phyloP scores from a whole-genome alignment of 805 yeast species.

The Metschnikowia reukaufii region DNA sequence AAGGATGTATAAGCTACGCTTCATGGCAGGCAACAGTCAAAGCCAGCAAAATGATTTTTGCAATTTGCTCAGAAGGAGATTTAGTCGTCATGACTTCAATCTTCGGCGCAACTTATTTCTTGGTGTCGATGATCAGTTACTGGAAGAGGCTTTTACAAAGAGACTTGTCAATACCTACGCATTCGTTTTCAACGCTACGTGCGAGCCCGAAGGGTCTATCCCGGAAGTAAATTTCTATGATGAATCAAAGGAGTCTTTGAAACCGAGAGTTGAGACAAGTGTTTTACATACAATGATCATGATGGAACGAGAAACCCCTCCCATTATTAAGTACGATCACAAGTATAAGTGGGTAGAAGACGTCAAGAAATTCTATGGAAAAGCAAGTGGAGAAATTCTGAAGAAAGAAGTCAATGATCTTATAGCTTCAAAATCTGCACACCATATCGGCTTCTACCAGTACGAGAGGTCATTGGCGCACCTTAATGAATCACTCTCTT shows the following conservation, averaged over 20 bases:
- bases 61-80: slow-evolving; percentile 26
- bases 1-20: slow-evolving; percentile 33
- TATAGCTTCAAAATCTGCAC: slow-evolving; percentile 1
- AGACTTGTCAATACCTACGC: slow-evolving; percentile 21
- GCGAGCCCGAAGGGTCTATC: slow-evolving; percentile 7
- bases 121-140: slow-evolving; percentile 5
- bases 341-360: slow-evolving; percentile 16
- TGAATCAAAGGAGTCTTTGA: slow-evolving; percentile 11
- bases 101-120: slow-evolving; percentile 14
- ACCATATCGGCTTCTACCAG: slow-evolving; percentile 15
- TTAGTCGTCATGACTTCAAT: slow-evolving; percentile 15
- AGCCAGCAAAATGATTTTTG: slow-evolving; percentile 19
- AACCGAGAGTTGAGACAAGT: slow-evolving; percentile 9
- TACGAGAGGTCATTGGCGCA: slow-evolving; percentile 17
- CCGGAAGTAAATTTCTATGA: slow-evolving; percentile 11
- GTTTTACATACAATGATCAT: slow-evolving; percentile 15
- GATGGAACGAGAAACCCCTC: slow-evolving; percentile 18
- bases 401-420: slow-evolving; percentile 9
- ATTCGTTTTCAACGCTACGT: slow-evolving; percentile 20
- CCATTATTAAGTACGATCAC: slow-evolving; percentile 11
- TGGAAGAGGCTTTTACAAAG: slow-evolving; percentile 3
- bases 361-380: slow-evolving; percentile 7
- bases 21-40: slow-evolving; percentile 21
- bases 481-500: slow-evolving; percentile 13
- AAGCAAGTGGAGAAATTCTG: not conserved